Evolutionary conservation across 495 filamentous ascomycete genomes (phyloP), one percentile per base, ranked within the genome.

Genomic region (Sordaria brevicollis): DNA sequence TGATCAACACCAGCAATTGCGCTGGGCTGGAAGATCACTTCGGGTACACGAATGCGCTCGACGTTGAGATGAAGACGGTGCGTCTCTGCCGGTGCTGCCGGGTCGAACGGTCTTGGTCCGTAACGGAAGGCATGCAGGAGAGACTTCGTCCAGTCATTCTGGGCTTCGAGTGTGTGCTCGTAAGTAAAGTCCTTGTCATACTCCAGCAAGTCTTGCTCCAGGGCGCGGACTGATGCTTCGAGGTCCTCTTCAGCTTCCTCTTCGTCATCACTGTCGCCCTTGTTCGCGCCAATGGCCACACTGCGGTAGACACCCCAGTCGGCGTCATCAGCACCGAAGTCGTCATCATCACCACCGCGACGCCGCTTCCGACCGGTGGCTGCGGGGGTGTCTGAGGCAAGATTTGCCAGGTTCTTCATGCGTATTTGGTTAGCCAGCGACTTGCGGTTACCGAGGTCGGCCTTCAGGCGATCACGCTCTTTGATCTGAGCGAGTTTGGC

Each of bases 371-470:
- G 93, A 69, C 88, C 88, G 5, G 67, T 71, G 49, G 81, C 82
- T 7, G 83, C 80, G 0, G 94, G 94, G 21, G 89, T 89, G 79
- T 99, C 95, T 0, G 94, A 93, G 17, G 95, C 95, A 2, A 99
- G 89, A 73, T 96, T 97, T 43, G 95, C 96, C n/a, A 99, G 90
- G 17, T 88, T 93, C 81, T 98, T 97, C 95, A 99, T 99, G 35
- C 95, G 92, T 83, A 95, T 93, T 75, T 97, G 95, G 68, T 89
- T 93, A 11, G 96, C 96, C 11, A 97, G 87, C 1, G 93, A 97
- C 78, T 99, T 99, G 71, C 95, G 91, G 77, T 98, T 97, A 33
- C 93, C 93, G 0, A 97, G 85, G 74, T 99, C 95, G 1, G 91
- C 90, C 79, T 95, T 97, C 67, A 97, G 85, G 29, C 95, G 86